Evolutionary conservation across 495 filamentous ascomycete genomes (phyloP).

Genomic region (Sordaria brevicollis): DNA sequence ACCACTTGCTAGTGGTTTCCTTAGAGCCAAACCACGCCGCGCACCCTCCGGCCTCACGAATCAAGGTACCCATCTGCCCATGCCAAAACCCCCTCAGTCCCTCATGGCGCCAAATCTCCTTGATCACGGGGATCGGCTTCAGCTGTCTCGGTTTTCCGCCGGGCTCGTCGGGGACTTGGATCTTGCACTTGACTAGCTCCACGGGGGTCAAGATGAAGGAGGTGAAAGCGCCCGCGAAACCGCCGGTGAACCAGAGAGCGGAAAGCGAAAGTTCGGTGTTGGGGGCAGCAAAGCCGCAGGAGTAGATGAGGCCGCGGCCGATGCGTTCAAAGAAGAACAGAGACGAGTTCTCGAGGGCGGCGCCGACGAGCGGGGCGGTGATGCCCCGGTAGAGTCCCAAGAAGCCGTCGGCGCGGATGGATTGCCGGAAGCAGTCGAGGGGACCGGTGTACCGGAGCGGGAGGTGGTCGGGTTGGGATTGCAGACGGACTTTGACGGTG

Average conservation of each 20-base stretch:
- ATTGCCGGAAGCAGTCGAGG: conserved; percentile 86
- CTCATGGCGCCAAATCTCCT: conserved; percentile 66
- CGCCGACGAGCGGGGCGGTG: conserved; percentile 79
- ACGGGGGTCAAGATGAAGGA: conserved; percentile 87
- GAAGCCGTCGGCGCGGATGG: conserved; percentile 61
- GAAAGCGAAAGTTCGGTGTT: conserved; percentile 52
- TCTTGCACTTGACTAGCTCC: conserved; percentile 96
- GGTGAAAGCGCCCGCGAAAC: conserved; percentile 79
- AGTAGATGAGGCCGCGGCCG: conserved; percentile 46
- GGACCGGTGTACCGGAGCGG: conserved; percentile 80
- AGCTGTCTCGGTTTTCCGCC: conserved; percentile 17
- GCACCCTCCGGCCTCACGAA: conserved; percentile 86
- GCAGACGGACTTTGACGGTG: conserved; percentile 81
- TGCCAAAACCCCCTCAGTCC: conserved; percentile 87
- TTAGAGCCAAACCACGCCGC: conserved; percentile 95
- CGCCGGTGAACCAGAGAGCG: conserved; percentile 66
- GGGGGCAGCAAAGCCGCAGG: conserved; percentile 41
- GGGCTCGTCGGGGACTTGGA: conserved; percentile 58
- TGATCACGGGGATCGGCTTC: conserved; percentile 47
- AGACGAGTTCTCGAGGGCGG: conserved; percentile 85
- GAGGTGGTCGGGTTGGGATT: conserved; percentile 72
- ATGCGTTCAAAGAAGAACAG: conserved; percentile 85
- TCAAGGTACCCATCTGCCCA: conserved; percentile 84
- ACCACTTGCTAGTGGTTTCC: conserved; percentile 63
- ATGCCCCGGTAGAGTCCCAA: conserved; percentile 88